phyloP scores from a whole-genome alignment of 305 asterid genomes.

The Solanum chacoense region DNA sequence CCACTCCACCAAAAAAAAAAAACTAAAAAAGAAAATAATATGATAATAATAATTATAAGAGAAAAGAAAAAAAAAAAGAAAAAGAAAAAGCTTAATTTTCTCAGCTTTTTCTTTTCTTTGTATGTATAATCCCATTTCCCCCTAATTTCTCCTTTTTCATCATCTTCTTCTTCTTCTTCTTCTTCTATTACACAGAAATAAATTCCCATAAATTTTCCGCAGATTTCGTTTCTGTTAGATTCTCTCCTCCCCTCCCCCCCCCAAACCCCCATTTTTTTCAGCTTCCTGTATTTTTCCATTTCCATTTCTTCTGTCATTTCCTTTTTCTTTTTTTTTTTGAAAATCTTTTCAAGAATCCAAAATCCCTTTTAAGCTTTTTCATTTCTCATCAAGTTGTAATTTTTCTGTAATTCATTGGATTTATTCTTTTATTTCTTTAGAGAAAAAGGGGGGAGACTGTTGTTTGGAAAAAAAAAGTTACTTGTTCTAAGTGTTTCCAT shows the following conservation, averaged over 20 bases:
- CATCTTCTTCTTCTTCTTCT: slow-evolving; percentile 4
- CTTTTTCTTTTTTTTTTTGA: background rate
- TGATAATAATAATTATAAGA: background rate
- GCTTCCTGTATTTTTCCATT: background rate
- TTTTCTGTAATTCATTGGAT: slow-evolving; percentile 3
- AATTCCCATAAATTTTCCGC: slow-evolving; percentile 14
- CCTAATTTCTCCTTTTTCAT: background rate
- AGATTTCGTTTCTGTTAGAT: slow-evolving; percentile 15
- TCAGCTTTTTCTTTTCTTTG: background rate
- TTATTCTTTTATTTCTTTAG: slow-evolving; percentile 2
- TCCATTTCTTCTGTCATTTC: background rate
- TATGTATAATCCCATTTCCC: background rate
- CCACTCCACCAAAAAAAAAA: background rate
- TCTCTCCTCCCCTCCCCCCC: background rate
- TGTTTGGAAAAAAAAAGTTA: background rate
- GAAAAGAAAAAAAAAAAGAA: background rate
- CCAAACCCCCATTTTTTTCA: background rate
- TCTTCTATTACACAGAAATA: slow-evolving; percentile 15
- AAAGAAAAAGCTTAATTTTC: background rate
- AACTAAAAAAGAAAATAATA: background rate
- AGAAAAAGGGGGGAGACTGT: background rate
- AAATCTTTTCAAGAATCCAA: background rate
- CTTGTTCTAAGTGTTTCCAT: background rate
- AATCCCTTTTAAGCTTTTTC: background rate
- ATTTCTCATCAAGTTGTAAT: background rate